Evolutionary conservation across 2,329 filamentous ascomycete genomes (phyloP), one percentile per base, ranked within the genome.

Genomic region (Ophiostoma perfectum): DNA sequence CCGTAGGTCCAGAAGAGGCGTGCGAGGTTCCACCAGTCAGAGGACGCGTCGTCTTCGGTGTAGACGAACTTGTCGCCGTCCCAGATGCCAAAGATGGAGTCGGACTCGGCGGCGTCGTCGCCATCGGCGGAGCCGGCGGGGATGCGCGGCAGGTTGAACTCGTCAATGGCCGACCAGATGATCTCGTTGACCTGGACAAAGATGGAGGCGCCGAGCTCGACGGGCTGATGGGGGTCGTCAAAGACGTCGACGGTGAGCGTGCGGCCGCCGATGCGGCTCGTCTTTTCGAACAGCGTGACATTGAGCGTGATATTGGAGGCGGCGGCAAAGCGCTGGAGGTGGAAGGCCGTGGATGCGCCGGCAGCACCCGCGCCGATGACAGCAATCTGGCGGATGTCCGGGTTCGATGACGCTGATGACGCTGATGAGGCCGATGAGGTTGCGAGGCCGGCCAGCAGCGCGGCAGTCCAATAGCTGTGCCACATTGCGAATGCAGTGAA

Each of bases 191-290:
- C 85, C 65, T 89, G 78, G 62, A 98, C 91, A 76, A 98, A 99
- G 73, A 98, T 97, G 70, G 90, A 94, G 11, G 91, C 95, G 16
- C 95, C 95, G 0, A 98, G 82, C 77, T 99, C 95, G 47, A 97
- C 85, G 1, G 90, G 90, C 52, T 88, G 80, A 0, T 80, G 72
- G 1, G 88, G 81, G 73, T 94, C 83, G 71, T 86, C 84, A 76
- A 90, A 94, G 2, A 88, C 88, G 74, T 93, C 82, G 18, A 97
- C 90, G 0, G 93, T 98, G 42, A 93, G 91, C 7, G 90, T 90
- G 39, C 95, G 90, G 8, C 95, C 95, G 42, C 95, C 95, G 60
- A 98, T 83, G 73, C 88, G 91, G 44, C 81, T 77, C 16, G 87
- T 88, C 73, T 89, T 90, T 75, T 99, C 95, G 76, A 94, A 97